Evolutionary conservation across 140 eudicot genomes (phyloP).

Genomic region (Flaveria floridana): DNA sequence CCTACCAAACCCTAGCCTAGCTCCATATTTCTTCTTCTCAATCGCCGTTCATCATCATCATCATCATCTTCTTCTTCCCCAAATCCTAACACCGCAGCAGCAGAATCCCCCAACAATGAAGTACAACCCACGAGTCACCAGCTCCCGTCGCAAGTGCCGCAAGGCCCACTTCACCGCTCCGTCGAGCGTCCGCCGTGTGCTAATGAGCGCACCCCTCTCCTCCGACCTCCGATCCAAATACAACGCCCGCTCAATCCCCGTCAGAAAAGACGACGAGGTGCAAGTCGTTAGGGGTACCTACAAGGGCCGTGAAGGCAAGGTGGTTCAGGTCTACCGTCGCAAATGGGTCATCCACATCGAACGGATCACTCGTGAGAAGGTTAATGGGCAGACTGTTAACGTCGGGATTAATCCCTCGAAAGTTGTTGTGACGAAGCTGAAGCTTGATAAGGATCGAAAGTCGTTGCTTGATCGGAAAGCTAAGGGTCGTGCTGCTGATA

Average conservation of each 20-base stretch:
- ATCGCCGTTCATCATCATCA: too few relatives aligned
- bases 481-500: conserved; percentile 11
- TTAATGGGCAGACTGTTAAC: conserved; percentile 5
- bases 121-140: conserved; percentile 22
- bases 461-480: conserved; percentile 11
- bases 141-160: conserved; percentile 25
- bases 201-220: conserved; percentile 13
- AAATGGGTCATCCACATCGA: conserved; percentile 13
- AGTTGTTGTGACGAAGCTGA: conserved; percentile 1
- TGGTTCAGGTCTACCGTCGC: conserved; percentile 16
- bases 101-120: neutral
- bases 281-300: conserved; percentile 2
- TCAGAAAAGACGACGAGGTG: conserved; percentile 17
- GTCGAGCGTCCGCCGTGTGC: conserved; percentile 13
- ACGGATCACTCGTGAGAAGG: conserved; percentile 11
- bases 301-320: conserved; percentile 18
- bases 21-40: too few relatives aligned
- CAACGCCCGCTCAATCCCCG: conserved; percentile 19
- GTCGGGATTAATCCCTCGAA: neutral
- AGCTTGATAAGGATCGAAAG: conserved; percentile 5
- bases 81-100: neutral
- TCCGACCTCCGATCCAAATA: neutral
- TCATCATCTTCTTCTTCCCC: neutral
- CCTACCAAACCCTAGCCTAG: too few relatives aligned
- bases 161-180: conserved; percentile 11